phyloP scores from a whole-genome alignment of 176 grass and related monocot species.

The Ananas comosus region DNA sequence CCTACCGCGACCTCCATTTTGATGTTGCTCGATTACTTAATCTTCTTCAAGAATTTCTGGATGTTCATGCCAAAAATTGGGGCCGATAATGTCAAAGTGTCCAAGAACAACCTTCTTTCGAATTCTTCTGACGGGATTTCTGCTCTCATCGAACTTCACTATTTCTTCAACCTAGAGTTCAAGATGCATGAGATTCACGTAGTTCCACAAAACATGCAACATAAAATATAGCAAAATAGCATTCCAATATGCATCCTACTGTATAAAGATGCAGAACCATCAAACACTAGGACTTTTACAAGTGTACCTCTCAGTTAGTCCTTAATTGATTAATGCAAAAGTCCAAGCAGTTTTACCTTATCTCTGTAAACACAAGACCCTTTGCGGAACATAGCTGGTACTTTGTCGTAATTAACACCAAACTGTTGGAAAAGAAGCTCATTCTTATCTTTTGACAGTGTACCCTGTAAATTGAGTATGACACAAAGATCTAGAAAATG shows the following conservation, averaged over 20 bases:
- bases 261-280: too few relatives aligned
- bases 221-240: background rate
- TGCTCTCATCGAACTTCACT: conserved; percentile 1
- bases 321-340: conserved; percentile 3
- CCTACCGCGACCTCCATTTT: too few relatives aligned
- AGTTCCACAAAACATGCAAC: background rate
- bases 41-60: conserved; percentile 41
- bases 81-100: conserved; percentile 51
- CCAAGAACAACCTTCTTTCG: conserved; percentile 28
- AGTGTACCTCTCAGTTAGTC: too few relatives aligned
- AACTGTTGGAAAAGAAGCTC: conserved; percentile 86
- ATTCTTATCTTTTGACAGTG: conserved; percentile 77
- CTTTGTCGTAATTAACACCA: conserved; percentile 70
- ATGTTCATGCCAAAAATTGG: conserved; percentile 59
- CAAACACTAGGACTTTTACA: too few relatives aligned
- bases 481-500: conserved; percentile 11
- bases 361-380: conserved; percentile 53
- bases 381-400: conserved; percentile 60
- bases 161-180: conserved; percentile 47
- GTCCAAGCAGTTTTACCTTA: conserved; percentile 16
- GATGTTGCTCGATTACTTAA: background rate
- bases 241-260: background rate
- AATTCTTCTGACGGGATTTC: conserved; percentile 21
- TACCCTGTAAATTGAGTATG: conserved; percentile 42
- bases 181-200: too few relatives aligned